Conservation (phyloP, 768 basidiomycete genomes). For the Lactarius quietus region DNA sequence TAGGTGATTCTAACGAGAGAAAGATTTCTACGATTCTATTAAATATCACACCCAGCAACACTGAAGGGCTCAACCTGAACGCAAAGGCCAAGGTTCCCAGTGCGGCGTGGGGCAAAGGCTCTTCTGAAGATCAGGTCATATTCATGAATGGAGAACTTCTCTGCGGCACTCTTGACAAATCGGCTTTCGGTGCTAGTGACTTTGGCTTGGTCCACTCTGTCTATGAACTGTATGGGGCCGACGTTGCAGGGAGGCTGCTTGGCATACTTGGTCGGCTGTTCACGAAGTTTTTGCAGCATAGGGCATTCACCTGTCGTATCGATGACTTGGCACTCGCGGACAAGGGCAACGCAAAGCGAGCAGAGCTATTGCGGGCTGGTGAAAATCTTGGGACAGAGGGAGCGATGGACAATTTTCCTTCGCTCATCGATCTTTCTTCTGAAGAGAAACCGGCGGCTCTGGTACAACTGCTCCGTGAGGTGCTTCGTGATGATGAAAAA, state of each 20-base stretch:
- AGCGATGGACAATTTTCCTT: conserved; percentile 88
- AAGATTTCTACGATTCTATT: conserved; percentile 92
- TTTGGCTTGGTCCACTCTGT: conserved; percentile 97
- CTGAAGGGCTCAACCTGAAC: conserved; percentile 78
- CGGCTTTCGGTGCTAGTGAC: conserved; percentile 93
- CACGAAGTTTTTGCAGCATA: conserved; percentile 95
- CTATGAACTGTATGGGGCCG: conserved; percentile 91
- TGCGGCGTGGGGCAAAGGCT: conserved; percentile 76
- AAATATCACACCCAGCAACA: conserved; percentile 81
- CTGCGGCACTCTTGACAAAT: conserved; percentile 93
- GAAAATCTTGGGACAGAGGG: conserved; percentile 77
- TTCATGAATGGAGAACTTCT: conserved; percentile 93
- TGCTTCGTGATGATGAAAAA: conserved; percentile 91
- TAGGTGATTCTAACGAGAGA: background rate
- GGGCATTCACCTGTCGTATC: conserved; percentile 98
- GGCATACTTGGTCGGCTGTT: conserved; percentile 92
- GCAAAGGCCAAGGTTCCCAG: conserved; percentile 90
- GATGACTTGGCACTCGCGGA: conserved; percentile 92
- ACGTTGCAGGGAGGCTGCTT: conserved; percentile 84
- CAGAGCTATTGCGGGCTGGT: conserved; percentile 62
- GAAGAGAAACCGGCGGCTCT: conserved; percentile 57
- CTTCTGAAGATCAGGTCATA: conserved; percentile 77
- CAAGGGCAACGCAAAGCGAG: conserved; percentile 68
- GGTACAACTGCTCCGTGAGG: conserved; percentile 75
- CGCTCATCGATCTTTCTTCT: conserved; percentile 49